These are phyloP conservation scores for Suillus luteus DNA, from an alignment of 768 basidiomycete genomes.

Conservation along the genomic window DNA sequence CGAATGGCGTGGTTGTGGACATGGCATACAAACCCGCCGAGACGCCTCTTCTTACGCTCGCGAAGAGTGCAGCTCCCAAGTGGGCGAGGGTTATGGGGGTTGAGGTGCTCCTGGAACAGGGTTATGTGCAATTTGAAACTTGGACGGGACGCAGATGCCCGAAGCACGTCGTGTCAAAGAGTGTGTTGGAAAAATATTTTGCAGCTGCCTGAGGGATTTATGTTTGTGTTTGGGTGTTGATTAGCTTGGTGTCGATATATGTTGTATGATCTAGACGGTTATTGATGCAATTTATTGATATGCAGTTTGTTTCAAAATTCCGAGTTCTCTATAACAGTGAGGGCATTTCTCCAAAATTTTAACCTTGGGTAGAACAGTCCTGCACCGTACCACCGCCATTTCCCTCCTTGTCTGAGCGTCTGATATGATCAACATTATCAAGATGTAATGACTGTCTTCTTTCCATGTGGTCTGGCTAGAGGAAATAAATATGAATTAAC, in stretches of 20 bases:
- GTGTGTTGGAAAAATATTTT: conserved; percentile 51
- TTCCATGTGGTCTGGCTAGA: neutral
- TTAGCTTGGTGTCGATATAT: neutral
- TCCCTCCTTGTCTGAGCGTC: neutral
- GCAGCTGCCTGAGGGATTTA: conserved; percentile 14
- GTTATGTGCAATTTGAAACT: conserved; percentile 77
- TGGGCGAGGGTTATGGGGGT: conserved; percentile 82
- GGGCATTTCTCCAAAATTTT: neutral
- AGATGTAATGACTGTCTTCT: too few species aligned
- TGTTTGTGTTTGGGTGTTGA: neutral
- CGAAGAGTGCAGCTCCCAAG: conserved; percentile 45
- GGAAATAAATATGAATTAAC: neutral
- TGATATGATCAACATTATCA: neutral
- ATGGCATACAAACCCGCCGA: conserved; percentile 92
- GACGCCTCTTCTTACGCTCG: conserved; percentile 78
- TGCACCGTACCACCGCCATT: neutral
- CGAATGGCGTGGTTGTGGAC: conserved; percentile 82
- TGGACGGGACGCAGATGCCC: conserved; percentile 79
- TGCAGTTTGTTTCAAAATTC: neutral
- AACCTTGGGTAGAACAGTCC: neutral
- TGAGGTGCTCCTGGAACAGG: conserved; percentile 87
- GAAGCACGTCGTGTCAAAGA: conserved; percentile 42
- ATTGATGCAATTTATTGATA: neutral
- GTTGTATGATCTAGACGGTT: conserved; percentile 3
- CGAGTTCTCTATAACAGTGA: neutral